A percentile compares a stretch with the other conserved stretches of the same genome.
Evolutionary conservation across 345 rosid species (phyloP).

Genomic region (Xanthoceras sorbifolium): DNA sequence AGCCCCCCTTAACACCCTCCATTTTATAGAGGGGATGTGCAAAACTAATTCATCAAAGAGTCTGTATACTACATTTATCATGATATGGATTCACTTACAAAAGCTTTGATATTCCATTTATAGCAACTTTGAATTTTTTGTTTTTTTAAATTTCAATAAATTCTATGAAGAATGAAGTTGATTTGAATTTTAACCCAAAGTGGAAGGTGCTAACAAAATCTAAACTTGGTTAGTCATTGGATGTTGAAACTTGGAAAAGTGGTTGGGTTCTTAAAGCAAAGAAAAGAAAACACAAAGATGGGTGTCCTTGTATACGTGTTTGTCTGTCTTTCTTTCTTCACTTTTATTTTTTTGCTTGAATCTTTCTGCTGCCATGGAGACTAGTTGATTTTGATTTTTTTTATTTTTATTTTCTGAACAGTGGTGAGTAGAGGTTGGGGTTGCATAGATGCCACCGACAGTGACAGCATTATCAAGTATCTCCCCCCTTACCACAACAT

Average conservation of each 20-base stretch:
- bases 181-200: too few relatives aligned
- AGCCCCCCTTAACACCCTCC: too few relatives aligned
- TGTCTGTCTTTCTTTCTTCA: background rate
- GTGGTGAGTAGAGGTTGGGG: slow-evolving; percentile 28
- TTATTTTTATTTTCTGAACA: background rate
- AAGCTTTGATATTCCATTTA: background rate
- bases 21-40: too few relatives aligned
- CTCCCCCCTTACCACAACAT: slow-evolving; percentile 20
- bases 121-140: background rate
- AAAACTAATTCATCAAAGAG: too few relatives aligned
- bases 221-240: background rate
- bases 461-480: slow-evolving; percentile 24
- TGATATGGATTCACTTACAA: too few relatives aligned
- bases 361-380: background rate
- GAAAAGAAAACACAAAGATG: background rate
- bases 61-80: too few relatives aligned
- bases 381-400: too few relatives aligned
- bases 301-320: background rate
- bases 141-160: too few relatives aligned
- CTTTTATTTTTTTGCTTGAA: slow-evolving; percentile 4
- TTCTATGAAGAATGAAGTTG: too few relatives aligned
- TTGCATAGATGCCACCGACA: slow-evolving; percentile 30
- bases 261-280: background rate
- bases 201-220: too few relatives aligned
- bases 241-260: background rate